Base-by-base conservation (phyloP, 2,329 filamentous ascomycete genomes). In the Penicillium occitanis region DNA sequence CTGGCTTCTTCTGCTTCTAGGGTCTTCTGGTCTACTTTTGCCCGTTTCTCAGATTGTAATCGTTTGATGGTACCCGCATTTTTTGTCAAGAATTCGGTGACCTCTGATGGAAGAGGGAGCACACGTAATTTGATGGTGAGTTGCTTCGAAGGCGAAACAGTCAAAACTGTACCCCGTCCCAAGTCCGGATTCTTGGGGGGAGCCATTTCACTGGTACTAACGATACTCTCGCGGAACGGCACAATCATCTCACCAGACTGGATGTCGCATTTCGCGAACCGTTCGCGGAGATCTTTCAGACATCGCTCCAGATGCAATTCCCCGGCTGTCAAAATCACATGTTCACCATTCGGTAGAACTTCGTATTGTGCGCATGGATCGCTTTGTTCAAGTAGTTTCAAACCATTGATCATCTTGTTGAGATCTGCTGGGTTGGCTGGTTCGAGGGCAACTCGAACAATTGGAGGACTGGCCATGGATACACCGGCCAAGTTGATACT, bases 331-430 rank as follows among this genome's bases (percentile, higher is more conserved):
- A 97, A 79, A 25, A 99, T 87, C 50, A 99, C 95, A 77, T 99
- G 95, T 79, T 99, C 95, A 65, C 95, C 95, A 71, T 90, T 97
- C 65, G 90, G 86, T 62, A 98, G 90, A 61, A 96, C 92, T 76
- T 98, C 93, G 72, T 99, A 99, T 76, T 96, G 90, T 14, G 94
- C 95, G 73, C 95, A 98, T 0, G 95, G 94, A 73, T 99, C 95
- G 72, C 93, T 96, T 74, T 97, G 93, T 37, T 97, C 93, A 0
- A 99, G 87, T 19, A 99, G 82, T 68, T 89, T 89, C 62, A 99
- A 82, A 0, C 95, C 95, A 5, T 87, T 85, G 65, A 99, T 93
- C 93, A 99, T 96, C 80, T 96, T 97, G 76, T 95, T 90, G 25
- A 99, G 83, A 74, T 99, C 93, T 30, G 88, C 89, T 0, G 95